Percentiles rank a stretch among this genome's conserved stretches.
Evolutionary conservation across 257 asterid genomes (phyloP).

Genomic region (Solanum pennellii): DNA sequence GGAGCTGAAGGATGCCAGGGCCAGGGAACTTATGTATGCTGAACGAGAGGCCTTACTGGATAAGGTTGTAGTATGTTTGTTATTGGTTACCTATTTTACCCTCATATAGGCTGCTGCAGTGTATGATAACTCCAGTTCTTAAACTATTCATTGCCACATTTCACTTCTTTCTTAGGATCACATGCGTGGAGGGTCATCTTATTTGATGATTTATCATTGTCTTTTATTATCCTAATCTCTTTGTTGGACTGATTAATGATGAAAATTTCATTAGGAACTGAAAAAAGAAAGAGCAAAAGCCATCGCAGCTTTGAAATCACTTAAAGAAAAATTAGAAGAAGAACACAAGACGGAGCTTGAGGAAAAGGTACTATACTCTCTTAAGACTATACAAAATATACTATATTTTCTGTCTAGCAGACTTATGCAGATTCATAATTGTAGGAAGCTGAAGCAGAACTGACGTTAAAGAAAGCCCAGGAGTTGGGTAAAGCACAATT

Average conservation of each 20-base stretch:
- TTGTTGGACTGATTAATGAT: background rate
- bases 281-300: conserved; percentile 71
- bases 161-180: background rate
- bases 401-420: background rate
- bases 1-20: conserved; percentile 92
- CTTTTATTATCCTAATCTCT: background rate
- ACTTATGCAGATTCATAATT: conserved; percentile 8
- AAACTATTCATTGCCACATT: background rate
- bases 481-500: conserved; percentile 73
- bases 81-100: conserved; percentile 3
- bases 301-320: conserved; percentile 80
- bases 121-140: background rate
- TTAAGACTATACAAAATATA: background rate
- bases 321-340: conserved; percentile 67
- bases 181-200: background rate
- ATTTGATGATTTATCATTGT: background rate
- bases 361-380: conserved; percentile 41
- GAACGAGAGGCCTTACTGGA: conserved; percentile 91
- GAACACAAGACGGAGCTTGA: conserved; percentile 53
- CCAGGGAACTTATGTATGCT: conserved; percentile 98
- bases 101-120: background rate
- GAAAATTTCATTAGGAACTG: conserved; percentile 50
- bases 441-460: conserved; percentile 74
- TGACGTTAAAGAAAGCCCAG: conserved; percentile 46
- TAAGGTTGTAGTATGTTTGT: conserved; percentile 41